Evolutionary conservation across 2,329 filamentous ascomycete genomes (phyloP).

Genomic region (Aspergillus ochraceoroseus): DNA sequence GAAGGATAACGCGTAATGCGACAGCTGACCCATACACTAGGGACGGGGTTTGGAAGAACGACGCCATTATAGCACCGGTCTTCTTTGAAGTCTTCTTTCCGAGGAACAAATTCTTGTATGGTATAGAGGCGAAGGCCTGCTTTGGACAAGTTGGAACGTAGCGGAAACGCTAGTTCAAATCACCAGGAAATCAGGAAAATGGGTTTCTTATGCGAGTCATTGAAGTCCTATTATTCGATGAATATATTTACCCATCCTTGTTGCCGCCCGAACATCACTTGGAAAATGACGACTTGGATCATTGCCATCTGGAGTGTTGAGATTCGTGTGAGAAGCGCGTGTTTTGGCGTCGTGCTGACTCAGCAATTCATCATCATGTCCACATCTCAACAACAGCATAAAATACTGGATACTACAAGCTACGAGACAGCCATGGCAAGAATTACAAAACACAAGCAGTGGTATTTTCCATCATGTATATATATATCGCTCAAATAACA

Average conservation of each 20-base stretch:
- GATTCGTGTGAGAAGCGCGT: not conserved
- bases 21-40: constrained; percentile 41
- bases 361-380: too few relatives aligned
- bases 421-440: too few relatives aligned
- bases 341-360: constrained; percentile 9
- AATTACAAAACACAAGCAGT: too few relatives aligned
- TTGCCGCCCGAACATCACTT: not conserved
- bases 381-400: too few relatives aligned
- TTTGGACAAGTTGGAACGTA: too few relatives aligned
- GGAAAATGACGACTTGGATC: too few relatives aligned
- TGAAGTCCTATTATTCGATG: not conserved
- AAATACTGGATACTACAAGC: too few relatives aligned
- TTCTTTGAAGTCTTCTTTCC: not conserved
- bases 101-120: not conserved
- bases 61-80: constrained; percentile 9
- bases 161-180: too few relatives aligned
- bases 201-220: too few relatives aligned
- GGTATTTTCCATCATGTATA: not conserved
- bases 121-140: not conserved
- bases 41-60: constrained; percentile 32
- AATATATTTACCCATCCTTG: not conserved
- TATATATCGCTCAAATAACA: constrained; percentile 7
- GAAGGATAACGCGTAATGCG: constrained; percentile 64
- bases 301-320: not conserved
- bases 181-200: too few relatives aligned